Evolutionary conservation across 2,329 filamentous ascomycete species (phyloP).

Genomic region (Fusarium sp.): DNA sequence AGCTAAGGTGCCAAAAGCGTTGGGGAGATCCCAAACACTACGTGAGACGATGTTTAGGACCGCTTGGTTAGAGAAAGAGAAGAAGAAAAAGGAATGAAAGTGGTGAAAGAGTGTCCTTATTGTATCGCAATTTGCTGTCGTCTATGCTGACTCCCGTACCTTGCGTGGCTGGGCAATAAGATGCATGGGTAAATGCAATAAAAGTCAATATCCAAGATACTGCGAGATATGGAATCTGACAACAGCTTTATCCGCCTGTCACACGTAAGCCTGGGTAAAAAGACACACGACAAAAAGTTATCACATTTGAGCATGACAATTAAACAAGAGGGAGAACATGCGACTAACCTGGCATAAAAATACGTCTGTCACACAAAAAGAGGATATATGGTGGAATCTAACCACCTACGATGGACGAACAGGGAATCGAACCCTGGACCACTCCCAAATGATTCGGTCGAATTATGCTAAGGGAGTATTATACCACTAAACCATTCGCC

Average conservation of each 20-base stretch:
- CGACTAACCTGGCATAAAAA: background rate
- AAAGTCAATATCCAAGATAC: background rate
- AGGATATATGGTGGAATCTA: slow-evolving; percentile 14
- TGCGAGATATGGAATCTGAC: background rate
- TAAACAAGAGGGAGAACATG: no score
- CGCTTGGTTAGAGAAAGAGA: background rate
- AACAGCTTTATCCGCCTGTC: background rate
- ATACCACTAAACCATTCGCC: slow-evolving; percentile 50
- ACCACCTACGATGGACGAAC: slow-evolving; percentile 46
- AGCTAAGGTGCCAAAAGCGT: slow-evolving; percentile 10
- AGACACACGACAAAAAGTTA: background rate
- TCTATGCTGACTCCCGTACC: background rate
- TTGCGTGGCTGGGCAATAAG: background rate
- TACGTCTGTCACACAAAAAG: background rate
- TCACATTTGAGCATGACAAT: no score
- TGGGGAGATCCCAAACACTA: slow-evolving; percentile 3
- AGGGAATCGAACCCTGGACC: slow-evolving; percentile 50
- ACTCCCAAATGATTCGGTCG: slow-evolving; percentile 45
- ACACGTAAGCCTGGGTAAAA: slow-evolving; percentile 5
- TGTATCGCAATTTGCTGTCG: background rate
- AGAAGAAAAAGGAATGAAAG: background rate
- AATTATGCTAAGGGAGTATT: slow-evolving; percentile 48
- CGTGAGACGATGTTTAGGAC: background rate
- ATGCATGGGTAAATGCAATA: background rate
- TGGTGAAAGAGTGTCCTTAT: background rate